Evolutionary conservation across 2,329 filamentous ascomycete species (phyloP).

Genomic region (Hymenoscyphus scutula): DNA sequence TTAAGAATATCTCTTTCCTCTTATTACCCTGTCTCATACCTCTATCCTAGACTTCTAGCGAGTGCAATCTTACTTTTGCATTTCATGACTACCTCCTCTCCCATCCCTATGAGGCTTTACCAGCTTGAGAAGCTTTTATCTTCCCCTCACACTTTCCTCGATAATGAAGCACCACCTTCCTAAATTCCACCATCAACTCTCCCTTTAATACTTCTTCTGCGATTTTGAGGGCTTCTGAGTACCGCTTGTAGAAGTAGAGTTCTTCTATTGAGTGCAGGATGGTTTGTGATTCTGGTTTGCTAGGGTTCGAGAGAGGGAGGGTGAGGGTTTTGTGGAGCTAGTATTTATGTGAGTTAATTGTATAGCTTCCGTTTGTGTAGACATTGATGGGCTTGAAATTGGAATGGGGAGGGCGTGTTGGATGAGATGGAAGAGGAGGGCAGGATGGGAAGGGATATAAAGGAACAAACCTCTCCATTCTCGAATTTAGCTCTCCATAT

Average conservation of each 20-base stretch:
- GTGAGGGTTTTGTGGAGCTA: slow-evolving; percentile 32
- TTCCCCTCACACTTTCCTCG: slow-evolving; percentile 24
- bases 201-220: slow-evolving; percentile 25
- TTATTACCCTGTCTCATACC: too few species aligned
- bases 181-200: slow-evolving; percentile 27
- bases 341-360: slow-evolving; percentile 1
- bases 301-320: slow-evolving; percentile 29
- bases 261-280: slow-evolving; percentile 37
- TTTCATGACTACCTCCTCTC: too few species aligned
- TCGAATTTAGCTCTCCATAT: slow-evolving; percentile 34
- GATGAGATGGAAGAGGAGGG: too few species aligned
- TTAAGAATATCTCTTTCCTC: too few species aligned
- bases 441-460: not conserved
- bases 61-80: too few species aligned
- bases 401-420: too few species aligned
- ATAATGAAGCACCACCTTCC: slow-evolving; percentile 28
- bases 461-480: slow-evolving; percentile 29
- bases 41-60: too few species aligned
- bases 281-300: slow-evolving; percentile 33
- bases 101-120: too few species aligned
- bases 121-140: too few species aligned
- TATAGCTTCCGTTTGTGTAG: too few species aligned
- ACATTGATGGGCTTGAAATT: too few species aligned
- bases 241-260: slow-evolving; percentile 34
- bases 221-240: slow-evolving; percentile 29